Conservation (phyloP, 2,329 filamentous ascomycete genomes). For the Bipolaris cookei region DNA sequence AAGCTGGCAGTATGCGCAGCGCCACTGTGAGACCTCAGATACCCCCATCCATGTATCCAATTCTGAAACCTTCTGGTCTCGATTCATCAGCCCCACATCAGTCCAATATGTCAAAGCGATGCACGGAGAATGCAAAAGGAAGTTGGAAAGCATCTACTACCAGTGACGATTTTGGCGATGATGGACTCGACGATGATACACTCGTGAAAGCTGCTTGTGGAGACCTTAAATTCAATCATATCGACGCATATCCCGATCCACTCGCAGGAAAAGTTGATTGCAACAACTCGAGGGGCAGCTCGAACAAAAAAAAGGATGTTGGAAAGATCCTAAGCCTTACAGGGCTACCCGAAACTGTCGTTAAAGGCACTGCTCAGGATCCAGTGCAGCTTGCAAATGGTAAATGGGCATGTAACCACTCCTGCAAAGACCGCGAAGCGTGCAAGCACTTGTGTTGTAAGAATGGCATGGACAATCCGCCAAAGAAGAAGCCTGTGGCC, state of each 20-base stretch:
- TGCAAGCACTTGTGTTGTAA: constrained; percentile 78
- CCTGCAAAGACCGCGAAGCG: constrained; percentile 65
- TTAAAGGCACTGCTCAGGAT: constrained; percentile 33
- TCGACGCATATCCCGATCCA: constrained; percentile 58
- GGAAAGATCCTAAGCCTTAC: neutral
- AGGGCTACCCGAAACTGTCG: constrained; percentile 3
- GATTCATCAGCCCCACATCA: constrained; percentile 22
- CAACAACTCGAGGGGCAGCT: constrained; percentile 29
- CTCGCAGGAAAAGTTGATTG: constrained; percentile 23
- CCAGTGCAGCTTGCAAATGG: constrained; percentile 69
- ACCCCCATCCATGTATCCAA: constrained; percentile 54
- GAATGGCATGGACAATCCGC: constrained; percentile 71
- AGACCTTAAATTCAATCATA: constrained; percentile 56
- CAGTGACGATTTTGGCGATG: constrained; percentile 61
- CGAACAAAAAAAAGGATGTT: constrained; percentile 10
- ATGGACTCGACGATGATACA: constrained; percentile 60
- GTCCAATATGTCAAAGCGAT: constrained; percentile 42
- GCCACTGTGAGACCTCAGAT: constrained; percentile 61
- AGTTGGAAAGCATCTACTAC: constrained; percentile 16
- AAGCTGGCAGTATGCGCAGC: constrained; percentile 63
- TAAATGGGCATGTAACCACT: constrained; percentile 76
- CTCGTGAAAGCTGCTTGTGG: constrained; percentile 54
- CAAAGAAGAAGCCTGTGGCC: constrained; percentile 49
- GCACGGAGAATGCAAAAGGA: constrained; percentile 23
- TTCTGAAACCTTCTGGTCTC: constrained; percentile 23